These are phyloP conservation scores for Endotrypanum monterogeii DNA, from an alignment of 208 protist species.

Conservation along the genomic window DNA sequence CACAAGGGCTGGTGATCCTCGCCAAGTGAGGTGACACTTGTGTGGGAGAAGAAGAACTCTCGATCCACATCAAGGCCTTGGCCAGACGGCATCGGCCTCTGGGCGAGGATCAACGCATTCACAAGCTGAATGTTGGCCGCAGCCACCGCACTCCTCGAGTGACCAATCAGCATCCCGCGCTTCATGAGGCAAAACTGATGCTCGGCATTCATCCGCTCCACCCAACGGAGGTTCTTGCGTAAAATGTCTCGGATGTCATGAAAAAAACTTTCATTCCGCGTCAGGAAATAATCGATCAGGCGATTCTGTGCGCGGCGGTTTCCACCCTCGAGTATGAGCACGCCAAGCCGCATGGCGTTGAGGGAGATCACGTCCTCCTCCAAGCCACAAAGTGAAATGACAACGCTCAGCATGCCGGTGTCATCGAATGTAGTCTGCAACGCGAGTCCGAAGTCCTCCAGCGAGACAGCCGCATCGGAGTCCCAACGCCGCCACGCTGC, in stretches of 20 bases:
- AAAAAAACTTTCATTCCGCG: constrained; percentile 78
- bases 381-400: constrained; percentile 47
- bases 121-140: constrained; percentile 52
- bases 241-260: constrained; percentile 66
- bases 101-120: constrained; percentile 32
- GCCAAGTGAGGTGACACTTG: no score
- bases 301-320: constrained; percentile 65
- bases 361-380: constrained; percentile 69
- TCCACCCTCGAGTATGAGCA: constrained; percentile 75
- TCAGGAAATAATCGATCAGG: constrained; percentile 65
- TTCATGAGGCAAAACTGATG: constrained; percentile 73
- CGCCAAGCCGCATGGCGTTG: constrained; percentile 60
- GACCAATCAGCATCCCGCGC: constrained; percentile 33
- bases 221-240: constrained; percentile 45
- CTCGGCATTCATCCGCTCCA: constrained; percentile 51
- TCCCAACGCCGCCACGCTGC: no score
- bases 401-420: constrained; percentile 57
- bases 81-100: no score
- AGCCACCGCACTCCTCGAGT: constrained; percentile 13
- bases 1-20: no score
- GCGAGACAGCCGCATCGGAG: constrained; percentile 6
- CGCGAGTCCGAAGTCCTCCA: constrained; percentile 29
- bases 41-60: no score
- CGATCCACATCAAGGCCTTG: no score
- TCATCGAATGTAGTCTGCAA: constrained; percentile 69